Base-by-base conservation (phyloP, 768 basidiomycete genomes). In the Kwoniella botswanensis region DNA sequence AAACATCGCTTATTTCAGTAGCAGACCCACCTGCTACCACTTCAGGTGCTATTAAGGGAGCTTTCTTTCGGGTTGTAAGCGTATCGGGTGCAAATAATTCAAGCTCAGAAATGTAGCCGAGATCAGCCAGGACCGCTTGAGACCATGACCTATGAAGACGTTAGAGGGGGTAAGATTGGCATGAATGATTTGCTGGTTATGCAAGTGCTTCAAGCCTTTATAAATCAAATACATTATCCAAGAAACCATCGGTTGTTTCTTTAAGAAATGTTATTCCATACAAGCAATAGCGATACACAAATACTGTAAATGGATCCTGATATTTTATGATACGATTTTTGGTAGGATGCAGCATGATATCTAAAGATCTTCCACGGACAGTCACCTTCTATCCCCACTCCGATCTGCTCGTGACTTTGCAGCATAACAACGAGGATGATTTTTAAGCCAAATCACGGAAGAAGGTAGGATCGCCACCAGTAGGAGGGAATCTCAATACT, bases 401-500 rank as follows among this genome's bases (percentile, higher is more conserved):
- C 35, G 35, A 35, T 35, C 35, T 35, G 1, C 35, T 35, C 35
- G 35, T 9, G 1, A 0, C 35, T 35, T 35, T 35, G 35, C 35
- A 35, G 35, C 35, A 35, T 6, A 35, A 35, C 35, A 35, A 35
- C 35, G 35, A 35, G 35, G 35, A 35, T 35, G 35, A 35, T 35
- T 35, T 6, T 43, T 43, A 60, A 12, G 29, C 59, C 11, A 60
- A 43, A 54, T 64, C 63, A 11, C 63, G 50, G 46, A 64, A 54
- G 15, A 64, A 64, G 15, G 63, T 64, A 18, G 63, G 63, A 21
- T 64, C 63, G 6, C 63, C 63, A 53, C 63, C 63, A 15, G 50
- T 54, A 54, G 63, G 52, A 12, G 54, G 55, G 41, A 56, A 65
- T 18, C 65, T 54, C 17, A 65, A 55, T 7, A 65, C 65, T 13